These are phyloP conservation scores for Solanum microdontum DNA, from an alignment of 257 asterid species.

Conservation along the genomic window DNA sequence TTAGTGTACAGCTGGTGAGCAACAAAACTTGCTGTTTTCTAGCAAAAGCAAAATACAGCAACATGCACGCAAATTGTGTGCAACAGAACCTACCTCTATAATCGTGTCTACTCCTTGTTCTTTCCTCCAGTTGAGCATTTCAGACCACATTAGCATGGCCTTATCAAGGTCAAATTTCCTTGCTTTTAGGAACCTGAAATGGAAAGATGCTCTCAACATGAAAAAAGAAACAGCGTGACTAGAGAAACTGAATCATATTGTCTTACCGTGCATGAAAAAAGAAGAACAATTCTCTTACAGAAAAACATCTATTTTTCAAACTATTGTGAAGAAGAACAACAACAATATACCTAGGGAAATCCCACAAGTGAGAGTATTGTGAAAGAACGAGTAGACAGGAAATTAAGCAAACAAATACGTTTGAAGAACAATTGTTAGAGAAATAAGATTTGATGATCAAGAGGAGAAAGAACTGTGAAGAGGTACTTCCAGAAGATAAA, in stretches of 20 bases:
- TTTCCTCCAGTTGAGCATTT: constrained; percentile 94
- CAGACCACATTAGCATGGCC: constrained; percentile 85
- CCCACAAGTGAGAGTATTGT: background rate
- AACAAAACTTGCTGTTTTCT: background rate
- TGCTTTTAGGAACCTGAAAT: constrained; percentile 78
- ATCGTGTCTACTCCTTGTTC: constrained; percentile 78
- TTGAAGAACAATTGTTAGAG: background rate
- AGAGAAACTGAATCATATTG: background rate
- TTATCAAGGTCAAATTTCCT: constrained; percentile 95
- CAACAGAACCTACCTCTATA: constrained; percentile 45
- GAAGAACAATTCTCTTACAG: background rate
- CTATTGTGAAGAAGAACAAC: background rate
- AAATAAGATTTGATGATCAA: background rate
- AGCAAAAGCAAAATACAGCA: background rate
- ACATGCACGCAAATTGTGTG: background rate
- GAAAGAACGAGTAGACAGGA: background rate
- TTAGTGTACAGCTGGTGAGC: background rate
- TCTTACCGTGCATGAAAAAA: background rate
- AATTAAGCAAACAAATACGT: background rate
- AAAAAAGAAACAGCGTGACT: background rate
- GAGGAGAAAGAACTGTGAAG: background rate
- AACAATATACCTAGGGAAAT: background rate
- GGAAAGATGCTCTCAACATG: background rate
- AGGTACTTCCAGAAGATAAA: background rate
- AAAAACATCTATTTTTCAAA: background rate